Base-by-base conservation (phyloP, 441 rosid species). In the Pelargonium fulgidum region DNA sequence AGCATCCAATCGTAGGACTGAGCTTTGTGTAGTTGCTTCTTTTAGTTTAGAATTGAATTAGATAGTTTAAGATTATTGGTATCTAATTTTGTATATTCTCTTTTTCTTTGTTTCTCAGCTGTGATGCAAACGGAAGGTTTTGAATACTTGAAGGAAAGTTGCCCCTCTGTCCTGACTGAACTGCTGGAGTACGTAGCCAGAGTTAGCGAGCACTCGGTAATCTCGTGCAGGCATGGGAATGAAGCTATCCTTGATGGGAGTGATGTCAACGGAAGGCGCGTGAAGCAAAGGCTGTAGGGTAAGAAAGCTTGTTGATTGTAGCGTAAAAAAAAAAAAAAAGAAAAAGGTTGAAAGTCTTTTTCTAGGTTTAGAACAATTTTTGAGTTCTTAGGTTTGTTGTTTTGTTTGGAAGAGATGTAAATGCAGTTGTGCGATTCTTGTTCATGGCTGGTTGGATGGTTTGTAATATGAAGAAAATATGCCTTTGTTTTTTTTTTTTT, bases 231-330 rank as follows among this genome's bases (percentile, higher is more conserved):
- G 72, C 77, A 76, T 17, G 83, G 84, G 14, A 88, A 80, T 6
- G 93, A 86, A 59, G 75, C 77, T 54, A 74, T 84, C 45, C 86
- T 85, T 1, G 98, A 92, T 14, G 99, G 93, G 64, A 83, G 95
- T 20, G 97, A 92, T 20, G 67, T 74, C 16, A 84, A 89, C 68
- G 98, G 97, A 20, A 81, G 99, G 71, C 84, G 99, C 65, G 99
- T 92, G 77, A 95, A 92, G 92, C 99, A 86, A 81, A 83, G 98
- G 85, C 73, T 89, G 69, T 11, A 14, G 33, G 33, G 33, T 26
- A 26, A 26, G 33, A 26, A 26, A 26, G 33, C 33, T 26, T 26
- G 33, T 48, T 45, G 68, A 56, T 71, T 70, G 70, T 75, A 68
- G 67, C 69, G 39, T 20, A 26, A 26, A 29, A 67, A 71, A 59